A percentile compares a stretch with the other conserved stretches of the same genome.
Conservation (phyloP, 2,329 filamentous ascomycete species). For the Trichophyton simii region DNA sequence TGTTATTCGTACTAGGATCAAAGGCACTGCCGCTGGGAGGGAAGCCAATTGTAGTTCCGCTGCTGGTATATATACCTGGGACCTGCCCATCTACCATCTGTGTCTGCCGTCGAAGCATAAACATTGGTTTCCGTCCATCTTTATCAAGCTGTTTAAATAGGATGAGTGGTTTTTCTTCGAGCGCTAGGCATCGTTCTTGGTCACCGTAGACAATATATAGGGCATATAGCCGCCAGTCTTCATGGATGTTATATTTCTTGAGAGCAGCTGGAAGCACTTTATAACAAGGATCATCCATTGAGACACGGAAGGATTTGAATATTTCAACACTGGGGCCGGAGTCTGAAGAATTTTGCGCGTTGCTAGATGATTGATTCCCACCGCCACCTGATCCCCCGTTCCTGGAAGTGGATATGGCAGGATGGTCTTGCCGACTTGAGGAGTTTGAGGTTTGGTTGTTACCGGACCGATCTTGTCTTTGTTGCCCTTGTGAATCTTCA, state of each 20-base stretch:
- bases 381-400: conserved; percentile 14
- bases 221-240: conserved; percentile 93
- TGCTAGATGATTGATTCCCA: conserved; percentile 5
- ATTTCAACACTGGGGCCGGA: conserved; percentile 60
- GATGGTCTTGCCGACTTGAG: conserved; percentile 22
- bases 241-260: conserved; percentile 97
- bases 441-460: conserved; percentile 19
- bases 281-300: conserved; percentile 95
- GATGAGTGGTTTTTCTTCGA: conserved; percentile 88
- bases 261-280: conserved; percentile 91
- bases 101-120: conserved; percentile 73
- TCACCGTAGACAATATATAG: conserved; percentile 98
- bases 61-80: conserved; percentile 15
- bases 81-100: conserved; percentile 38
- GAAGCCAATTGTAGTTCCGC: conserved; percentile 6
- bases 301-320: conserved; percentile 96
- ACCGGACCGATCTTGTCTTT: conserved; percentile 22
- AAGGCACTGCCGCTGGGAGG: conserved; percentile 8
- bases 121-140: conserved; percentile 97
- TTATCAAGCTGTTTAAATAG: conserved; percentile 95
- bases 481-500: conserved; percentile 24
- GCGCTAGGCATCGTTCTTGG: conserved; percentile 80
- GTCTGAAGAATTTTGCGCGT: conserved; percentile 14
- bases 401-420: conserved; percentile 14
- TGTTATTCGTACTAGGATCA: background rate